These are phyloP conservation scores for Stachybotrys elegans DNA, from an alignment of 2,329 filamentous ascomycete species.

Conservation along the genomic window DNA sequence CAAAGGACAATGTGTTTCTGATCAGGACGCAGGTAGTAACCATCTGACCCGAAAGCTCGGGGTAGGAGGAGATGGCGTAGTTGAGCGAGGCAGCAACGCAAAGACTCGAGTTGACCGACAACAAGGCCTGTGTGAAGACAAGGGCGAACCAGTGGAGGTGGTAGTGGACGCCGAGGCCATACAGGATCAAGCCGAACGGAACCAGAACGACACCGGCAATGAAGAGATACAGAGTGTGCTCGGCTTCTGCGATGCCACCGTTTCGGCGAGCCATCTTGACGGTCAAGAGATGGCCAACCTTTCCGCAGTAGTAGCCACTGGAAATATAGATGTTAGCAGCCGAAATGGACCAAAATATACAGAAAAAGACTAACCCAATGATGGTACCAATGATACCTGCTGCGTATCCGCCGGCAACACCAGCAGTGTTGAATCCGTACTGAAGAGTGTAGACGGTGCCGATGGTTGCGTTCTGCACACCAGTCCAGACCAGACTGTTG, in stretches of 20 bases:
- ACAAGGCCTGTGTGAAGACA: slow-evolving; percentile 18
- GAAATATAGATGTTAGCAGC: neutral
- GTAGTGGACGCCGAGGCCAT: slow-evolving; percentile 26
- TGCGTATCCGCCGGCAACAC: slow-evolving; percentile 19
- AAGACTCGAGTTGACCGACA: slow-evolving; percentile 21
- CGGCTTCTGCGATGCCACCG: slow-evolving; percentile 41
- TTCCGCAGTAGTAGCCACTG: slow-evolving; percentile 22
- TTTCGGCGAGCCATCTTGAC: slow-evolving; percentile 37
- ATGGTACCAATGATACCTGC: slow-evolving; percentile 33
- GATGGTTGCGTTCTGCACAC: slow-evolving; percentile 23
- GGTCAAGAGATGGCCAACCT: slow-evolving; percentile 30
- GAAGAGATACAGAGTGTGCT: slow-evolving; percentile 38
- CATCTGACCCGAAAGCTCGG: slow-evolving; percentile 21
- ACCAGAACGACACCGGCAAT: slow-evolving; percentile 32
- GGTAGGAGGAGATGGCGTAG: slow-evolving; percentile 25
- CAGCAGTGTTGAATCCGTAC: slow-evolving; percentile 23
- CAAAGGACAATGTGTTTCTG: slow-evolving; percentile 33
- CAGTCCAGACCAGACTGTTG: slow-evolving; percentile 25
- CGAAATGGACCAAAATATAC: neutral
- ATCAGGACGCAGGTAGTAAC: slow-evolving; percentile 25
- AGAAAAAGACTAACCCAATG: slow-evolving; percentile 21
- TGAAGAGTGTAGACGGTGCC: slow-evolving; percentile 23
- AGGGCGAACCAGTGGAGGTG: slow-evolving; percentile 26
- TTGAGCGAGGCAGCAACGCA: slow-evolving; percentile 18
- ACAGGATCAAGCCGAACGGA: slow-evolving; percentile 37